A percentile compares a stretch with the other conserved stretches of the same genome.
These are phyloP conservation scores for Beta corolliflora DNA, from an alignment of 179 eudicot species.

Conservation along the genomic window DNA sequence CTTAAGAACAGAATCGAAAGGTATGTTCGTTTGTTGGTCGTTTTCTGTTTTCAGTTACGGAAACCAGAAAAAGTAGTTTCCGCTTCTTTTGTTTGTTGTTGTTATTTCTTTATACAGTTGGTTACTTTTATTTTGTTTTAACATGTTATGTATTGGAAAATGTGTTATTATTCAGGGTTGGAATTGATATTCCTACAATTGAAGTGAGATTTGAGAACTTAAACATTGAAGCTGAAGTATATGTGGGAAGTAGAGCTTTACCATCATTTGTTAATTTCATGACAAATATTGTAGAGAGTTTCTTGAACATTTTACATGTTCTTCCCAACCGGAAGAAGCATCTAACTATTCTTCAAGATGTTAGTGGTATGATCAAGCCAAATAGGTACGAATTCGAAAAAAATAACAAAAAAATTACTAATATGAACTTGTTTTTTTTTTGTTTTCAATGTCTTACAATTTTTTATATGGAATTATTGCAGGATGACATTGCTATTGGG, in stretches of 20 bases:
- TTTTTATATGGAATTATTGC: not conserved
- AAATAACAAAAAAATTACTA: too few relatives aligned
- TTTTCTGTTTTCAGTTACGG: too few relatives aligned
- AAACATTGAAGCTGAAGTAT: conserved; percentile 38
- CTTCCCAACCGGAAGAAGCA: conserved; percentile 37
- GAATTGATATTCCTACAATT: conserved; percentile 39
- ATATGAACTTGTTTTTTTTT: not conserved
- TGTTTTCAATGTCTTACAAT: not conserved
- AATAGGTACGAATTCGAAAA: conserved; percentile 26
- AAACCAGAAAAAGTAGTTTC: too few relatives aligned
- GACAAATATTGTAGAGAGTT: conserved; percentile 30
- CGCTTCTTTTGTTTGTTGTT: not conserved
- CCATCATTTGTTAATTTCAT: conserved; percentile 34
- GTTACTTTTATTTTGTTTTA: too few relatives aligned
- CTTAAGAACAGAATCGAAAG: conserved; percentile 38
- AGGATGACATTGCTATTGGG: conserved; percentile 48
- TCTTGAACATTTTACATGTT: conserved; percentile 31
- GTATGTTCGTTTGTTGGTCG: not conserved
- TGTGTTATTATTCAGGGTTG: conserved; percentile 31
- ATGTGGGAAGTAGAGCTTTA: conserved; percentile 34
- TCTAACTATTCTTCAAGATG: conserved; percentile 40
- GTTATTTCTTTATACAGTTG: too few relatives aligned
- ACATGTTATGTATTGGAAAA: too few relatives aligned
- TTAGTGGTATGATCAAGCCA: conserved; percentile 46
- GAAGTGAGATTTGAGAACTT: conserved; percentile 43